A percentile compares a stretch with the other conserved stretches of the same genome.
Conservation (phyloP, 352 stramenopile genomes). For the Lagenidium sp. region DNA sequence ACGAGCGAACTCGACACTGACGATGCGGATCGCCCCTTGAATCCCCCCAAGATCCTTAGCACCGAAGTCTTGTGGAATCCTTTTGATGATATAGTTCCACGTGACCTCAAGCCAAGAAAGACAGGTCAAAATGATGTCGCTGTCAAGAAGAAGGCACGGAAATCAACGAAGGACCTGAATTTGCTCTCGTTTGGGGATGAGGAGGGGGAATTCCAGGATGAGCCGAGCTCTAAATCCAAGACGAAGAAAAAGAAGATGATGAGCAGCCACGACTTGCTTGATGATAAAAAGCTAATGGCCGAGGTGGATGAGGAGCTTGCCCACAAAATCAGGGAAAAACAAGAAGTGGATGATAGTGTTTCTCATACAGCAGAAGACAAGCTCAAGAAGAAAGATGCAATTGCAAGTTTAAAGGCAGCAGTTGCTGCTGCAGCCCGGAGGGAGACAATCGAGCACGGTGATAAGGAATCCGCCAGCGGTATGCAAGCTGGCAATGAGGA, state of each 20-base stretch:
- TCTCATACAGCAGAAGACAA: constrained; percentile 9
- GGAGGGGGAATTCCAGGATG: constrained; percentile 55
- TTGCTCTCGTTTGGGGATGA: constrained; percentile 95
- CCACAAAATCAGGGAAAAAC: constrained; percentile 31
- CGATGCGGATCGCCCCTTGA: constrained; percentile 65
- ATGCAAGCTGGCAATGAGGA: background rate
- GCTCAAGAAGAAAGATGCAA: constrained; percentile 25
- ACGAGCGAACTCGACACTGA: constrained; percentile 86
- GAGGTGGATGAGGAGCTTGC: constrained; percentile 50
- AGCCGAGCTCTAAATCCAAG: constrained; percentile 20
- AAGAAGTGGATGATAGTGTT: constrained; percentile 1
- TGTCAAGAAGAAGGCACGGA: constrained; percentile 76
- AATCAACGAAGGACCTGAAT: constrained; percentile 91
- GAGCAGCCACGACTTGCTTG: constrained; percentile 63
- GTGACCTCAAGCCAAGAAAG: constrained; percentile 15
- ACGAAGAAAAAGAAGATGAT: constrained; percentile 54
- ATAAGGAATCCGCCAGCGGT: background rate
- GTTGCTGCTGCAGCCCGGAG: constrained; percentile 24
- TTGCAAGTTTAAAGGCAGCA: constrained; percentile 30
- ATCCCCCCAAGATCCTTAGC: constrained; percentile 67
- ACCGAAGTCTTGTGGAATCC: constrained; percentile 93
- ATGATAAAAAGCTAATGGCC: constrained; percentile 51
- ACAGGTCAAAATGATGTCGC: constrained; percentile 20
- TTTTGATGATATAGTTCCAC: constrained; percentile 92
- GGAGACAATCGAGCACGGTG: background rate